Conservation (phyloP, 2,329 filamentous ascomycete genomes). For the Aspergillus udagawae region DNA sequence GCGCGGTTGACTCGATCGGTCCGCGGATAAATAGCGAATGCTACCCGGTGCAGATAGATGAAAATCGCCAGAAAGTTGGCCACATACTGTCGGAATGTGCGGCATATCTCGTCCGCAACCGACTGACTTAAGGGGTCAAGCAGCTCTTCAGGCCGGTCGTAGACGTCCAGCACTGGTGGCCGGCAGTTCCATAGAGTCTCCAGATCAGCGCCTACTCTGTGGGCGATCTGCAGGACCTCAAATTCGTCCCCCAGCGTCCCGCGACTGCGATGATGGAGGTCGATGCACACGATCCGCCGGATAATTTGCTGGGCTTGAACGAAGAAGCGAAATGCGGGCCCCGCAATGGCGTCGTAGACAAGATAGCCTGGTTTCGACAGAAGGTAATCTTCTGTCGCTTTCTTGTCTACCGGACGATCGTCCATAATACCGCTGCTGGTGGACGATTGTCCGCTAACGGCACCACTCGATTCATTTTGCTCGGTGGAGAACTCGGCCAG, state of each 20-base stretch:
- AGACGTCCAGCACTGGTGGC: slow-evolving; percentile 30
- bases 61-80: slow-evolving; percentile 35
- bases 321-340: slow-evolving; percentile 32
- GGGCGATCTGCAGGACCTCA: slow-evolving; percentile 35
- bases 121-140: slow-evolving; percentile 20
- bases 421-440: slow-evolving; percentile 4
- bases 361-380: slow-evolving; percentile 27
- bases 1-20: slow-evolving; percentile 34
- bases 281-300: slow-evolving; percentile 32
- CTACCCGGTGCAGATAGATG: slow-evolving; percentile 35
- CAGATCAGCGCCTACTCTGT: slow-evolving; percentile 33
- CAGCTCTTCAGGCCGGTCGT: slow-evolving; percentile 25
- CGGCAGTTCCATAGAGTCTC: slow-evolving; percentile 32
- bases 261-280: slow-evolving; percentile 36
- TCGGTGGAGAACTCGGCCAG: slow-evolving; percentile 9
- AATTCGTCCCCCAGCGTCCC: slow-evolving; percentile 36
- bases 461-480: not conserved
- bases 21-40: slow-evolving; percentile 35
- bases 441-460: not conserved
- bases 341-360: slow-evolving; percentile 27
- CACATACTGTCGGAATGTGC: slow-evolving; percentile 31
- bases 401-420: slow-evolving; percentile 4
- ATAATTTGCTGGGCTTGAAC: slow-evolving; percentile 31
- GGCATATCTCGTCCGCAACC: slow-evolving; percentile 27
- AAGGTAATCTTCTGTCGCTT: slow-evolving; percentile 13